phyloP scores from a whole-genome alignment of 495 filamentous ascomycete genomes.

The Penicillium egyptiacum region DNA sequence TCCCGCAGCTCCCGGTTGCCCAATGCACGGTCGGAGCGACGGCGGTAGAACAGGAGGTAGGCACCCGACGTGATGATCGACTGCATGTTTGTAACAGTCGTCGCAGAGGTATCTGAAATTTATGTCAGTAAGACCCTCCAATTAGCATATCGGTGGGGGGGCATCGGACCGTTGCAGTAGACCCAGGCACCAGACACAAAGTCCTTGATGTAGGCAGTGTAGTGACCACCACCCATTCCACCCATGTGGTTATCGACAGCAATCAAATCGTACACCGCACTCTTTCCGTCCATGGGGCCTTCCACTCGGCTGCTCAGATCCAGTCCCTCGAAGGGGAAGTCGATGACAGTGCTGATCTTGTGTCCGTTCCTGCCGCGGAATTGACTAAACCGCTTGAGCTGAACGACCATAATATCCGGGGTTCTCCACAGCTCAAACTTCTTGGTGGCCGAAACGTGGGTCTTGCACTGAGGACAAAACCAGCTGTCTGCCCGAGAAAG shows the following conservation, averaged over 20 bases:
- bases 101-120: conserved; percentile 66
- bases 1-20: conserved; percentile 75
- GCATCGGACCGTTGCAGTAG: conserved; percentile 81
- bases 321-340: conserved; percentile 86
- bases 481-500: conserved; percentile 92
- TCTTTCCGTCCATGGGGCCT: conserved; percentile 71
- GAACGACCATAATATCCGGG: conserved; percentile 90
- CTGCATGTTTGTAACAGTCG: conserved; percentile 50
- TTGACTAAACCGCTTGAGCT: conserved; percentile 86
- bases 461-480: conserved; percentile 95
- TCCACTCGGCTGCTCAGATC: conserved; percentile 80
- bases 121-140: conserved; percentile 12
- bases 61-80: conserved; percentile 66
- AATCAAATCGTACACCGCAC: conserved; percentile 85
- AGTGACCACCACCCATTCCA: conserved; percentile 88
- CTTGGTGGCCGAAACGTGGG: conserved; percentile 87
- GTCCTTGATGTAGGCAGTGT: conserved; percentile 91
- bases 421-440: conserved; percentile 96
- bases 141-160: not conserved
- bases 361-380: conserved; percentile 64
- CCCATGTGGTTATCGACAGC: conserved; percentile 95
- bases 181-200: conserved; percentile 85
- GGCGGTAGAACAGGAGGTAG: conserved; percentile 95
- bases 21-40: conserved; percentile 70
- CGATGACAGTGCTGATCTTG: conserved; percentile 87